Percentiles rank a stretch among this genome's conserved stretches.
These are phyloP conservation scores for Stagonosporopsis cucurbitacearum DNA, from an alignment of 2,329 filamentous ascomycete species.

Conservation along the genomic window DNA sequence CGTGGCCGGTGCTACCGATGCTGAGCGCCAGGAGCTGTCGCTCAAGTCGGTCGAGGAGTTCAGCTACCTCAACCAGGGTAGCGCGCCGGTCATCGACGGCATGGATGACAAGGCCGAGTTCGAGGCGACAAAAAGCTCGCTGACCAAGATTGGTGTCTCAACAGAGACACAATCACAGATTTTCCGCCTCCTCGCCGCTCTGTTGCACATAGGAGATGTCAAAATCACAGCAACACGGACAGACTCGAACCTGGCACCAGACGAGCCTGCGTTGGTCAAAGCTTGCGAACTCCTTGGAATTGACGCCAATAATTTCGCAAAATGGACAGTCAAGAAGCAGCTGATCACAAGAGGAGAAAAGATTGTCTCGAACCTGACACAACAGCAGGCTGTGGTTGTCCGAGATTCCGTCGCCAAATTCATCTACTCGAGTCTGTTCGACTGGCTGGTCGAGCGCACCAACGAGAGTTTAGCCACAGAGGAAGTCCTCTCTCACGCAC, in stretches of 20 bases:
- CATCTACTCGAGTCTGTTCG: conserved; percentile 97
- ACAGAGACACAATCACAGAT: conserved; percentile 79
- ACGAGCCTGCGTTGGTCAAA: conserved; percentile 80
- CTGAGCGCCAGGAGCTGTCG: conserved; percentile 79
- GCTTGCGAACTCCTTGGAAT: conserved; percentile 89
- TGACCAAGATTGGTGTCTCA: conserved; percentile 85
- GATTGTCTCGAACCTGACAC: conserved; percentile 93
- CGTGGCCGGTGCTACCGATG: conserved; percentile 86
- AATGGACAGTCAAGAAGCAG: conserved; percentile 99
- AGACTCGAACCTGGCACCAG: conserved; percentile 80
- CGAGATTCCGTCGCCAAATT: conserved; percentile 98
- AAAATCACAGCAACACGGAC: conserved; percentile 91
- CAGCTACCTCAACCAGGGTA: conserved; percentile 95
- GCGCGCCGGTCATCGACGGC: conserved; percentile 86
- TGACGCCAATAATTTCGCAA: conserved; percentile 83
- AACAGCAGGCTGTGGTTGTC: conserved; percentile 91
- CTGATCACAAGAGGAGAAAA: conserved; percentile 95
- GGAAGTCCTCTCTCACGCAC: conserved; percentile 80
- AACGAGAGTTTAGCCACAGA: conserved; percentile 90
- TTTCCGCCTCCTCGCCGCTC: conserved; percentile 86
- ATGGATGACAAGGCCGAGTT: conserved; percentile 97
- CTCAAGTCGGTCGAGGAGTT: conserved; percentile 87
- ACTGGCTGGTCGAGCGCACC: conserved; percentile 98
- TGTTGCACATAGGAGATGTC: conserved; percentile 94
- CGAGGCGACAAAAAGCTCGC: conserved; percentile 81